Percentiles rank a stretch among this genome's conserved stretches.
Conservation (phyloP, 352 stramenopile species). For the Globisporangium splendens region DNA sequence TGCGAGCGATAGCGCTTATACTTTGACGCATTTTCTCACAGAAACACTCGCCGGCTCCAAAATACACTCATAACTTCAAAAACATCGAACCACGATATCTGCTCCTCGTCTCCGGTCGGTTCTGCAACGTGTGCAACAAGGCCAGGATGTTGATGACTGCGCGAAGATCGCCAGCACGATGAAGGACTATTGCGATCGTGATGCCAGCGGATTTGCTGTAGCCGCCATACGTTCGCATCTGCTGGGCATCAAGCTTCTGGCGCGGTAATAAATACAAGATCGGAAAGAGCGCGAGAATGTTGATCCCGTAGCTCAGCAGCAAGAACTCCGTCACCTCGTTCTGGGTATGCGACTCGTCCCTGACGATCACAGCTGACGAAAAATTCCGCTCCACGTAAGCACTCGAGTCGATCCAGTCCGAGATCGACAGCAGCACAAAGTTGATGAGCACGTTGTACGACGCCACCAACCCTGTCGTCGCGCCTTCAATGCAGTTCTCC, state of each 20-base stretch:
- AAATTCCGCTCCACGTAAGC: constrained; percentile 35
- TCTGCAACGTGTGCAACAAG: constrained; percentile 13
- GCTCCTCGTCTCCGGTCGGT: not conserved
- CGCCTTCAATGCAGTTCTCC: constrained; percentile 66
- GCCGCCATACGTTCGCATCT: constrained; percentile 55
- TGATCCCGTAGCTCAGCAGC: constrained; percentile 43
- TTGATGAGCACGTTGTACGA: constrained; percentile 63
- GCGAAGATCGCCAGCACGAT: constrained; percentile 39
- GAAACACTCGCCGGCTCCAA: not conserved
- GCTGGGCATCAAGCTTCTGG: constrained; percentile 60
- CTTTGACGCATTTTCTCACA: not conserved
- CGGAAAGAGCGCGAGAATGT: constrained; percentile 45
- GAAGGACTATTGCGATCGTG: constrained; percentile 33
- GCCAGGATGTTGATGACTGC: constrained; percentile 40
- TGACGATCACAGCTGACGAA: constrained; percentile 21
- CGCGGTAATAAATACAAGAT: constrained; percentile 67
- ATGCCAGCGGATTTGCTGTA: constrained; percentile 39
- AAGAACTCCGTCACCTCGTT: constrained; percentile 36
- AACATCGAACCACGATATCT: not conserved
- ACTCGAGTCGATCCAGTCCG: constrained; percentile 49
- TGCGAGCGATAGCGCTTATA: not conserved
- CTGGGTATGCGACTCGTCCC: constrained; percentile 30
- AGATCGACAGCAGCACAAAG: constrained; percentile 61
- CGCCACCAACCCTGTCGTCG: constrained; percentile 54
- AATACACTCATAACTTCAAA: constrained; percentile 3